phyloP scores from a whole-genome alignment of 2,329 filamentous ascomycete genomes.

The Penicillium vulpinum region DNA sequence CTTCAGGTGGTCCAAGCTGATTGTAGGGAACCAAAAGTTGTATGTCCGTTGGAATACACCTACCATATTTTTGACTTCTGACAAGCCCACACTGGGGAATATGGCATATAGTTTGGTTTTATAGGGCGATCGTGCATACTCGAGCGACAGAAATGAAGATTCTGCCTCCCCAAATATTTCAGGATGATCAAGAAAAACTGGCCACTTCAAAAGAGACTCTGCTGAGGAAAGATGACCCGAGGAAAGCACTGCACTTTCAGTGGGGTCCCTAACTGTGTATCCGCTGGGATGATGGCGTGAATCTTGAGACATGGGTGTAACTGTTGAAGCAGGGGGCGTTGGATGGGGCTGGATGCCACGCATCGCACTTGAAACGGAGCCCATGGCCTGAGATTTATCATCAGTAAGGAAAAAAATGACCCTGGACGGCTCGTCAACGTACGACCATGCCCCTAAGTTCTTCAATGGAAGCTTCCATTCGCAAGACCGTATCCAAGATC shows the following conservation, averaged over 20 bases:
- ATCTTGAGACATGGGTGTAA: not conserved
- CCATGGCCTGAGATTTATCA: not conserved
- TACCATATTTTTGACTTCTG: slow-evolving; percentile 4
- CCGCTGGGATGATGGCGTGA: not conserved
- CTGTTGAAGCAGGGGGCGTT: not conserved
- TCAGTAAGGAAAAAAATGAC: not conserved
- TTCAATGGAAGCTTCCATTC: slow-evolving; percentile 9
- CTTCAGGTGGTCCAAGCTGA: slow-evolving; percentile 3
- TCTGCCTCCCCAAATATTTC: slow-evolving; percentile 1
- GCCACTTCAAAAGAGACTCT: slow-evolving; percentile 9
- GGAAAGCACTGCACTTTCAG: slow-evolving; percentile 7
- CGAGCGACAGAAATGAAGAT: slow-evolving; percentile 2
- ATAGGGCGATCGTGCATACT: not conserved
- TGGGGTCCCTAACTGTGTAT: slow-evolving; percentile 2
- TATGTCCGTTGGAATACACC: slow-evolving; percentile 7
- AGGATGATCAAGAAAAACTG: slow-evolving; percentile 4
- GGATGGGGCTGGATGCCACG: not conserved
- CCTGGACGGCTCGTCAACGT: not conserved
- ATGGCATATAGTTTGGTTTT: slow-evolving; percentile 4
- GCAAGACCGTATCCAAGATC: slow-evolving; percentile 10
- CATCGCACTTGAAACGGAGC: not conserved
- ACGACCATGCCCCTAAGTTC: slow-evolving; percentile 10
- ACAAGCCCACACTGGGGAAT: slow-evolving; percentile 4
- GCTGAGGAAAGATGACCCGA: slow-evolving; percentile 10
- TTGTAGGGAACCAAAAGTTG: slow-evolving; percentile 13